Percentiles rank a stretch among this genome's conserved stretches.
phyloP scores from a whole-genome alignment of 2,329 filamentous ascomycete genomes.

The Exutisphaerella laricina region DNA sequence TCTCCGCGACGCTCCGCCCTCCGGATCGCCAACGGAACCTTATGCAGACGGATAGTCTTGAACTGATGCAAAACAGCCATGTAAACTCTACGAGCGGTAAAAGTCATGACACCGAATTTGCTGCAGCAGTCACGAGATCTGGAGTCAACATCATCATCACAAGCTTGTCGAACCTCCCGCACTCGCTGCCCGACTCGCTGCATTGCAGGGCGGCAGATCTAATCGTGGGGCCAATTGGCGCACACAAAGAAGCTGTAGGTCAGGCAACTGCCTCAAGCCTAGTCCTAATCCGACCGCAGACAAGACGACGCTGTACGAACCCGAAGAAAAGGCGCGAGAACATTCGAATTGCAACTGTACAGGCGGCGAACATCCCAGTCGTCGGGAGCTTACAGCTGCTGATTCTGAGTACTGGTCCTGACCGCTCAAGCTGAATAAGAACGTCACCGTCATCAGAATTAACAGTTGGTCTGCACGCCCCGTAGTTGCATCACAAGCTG shows the following conservation, averaged over 20 bases:
- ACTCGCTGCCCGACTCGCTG: neutral
- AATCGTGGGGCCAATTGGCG: no score
- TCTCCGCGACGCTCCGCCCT: neutral
- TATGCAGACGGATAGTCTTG: neutral
- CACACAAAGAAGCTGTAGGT: no score
- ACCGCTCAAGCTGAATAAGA: neutral
- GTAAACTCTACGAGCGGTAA: neutral
- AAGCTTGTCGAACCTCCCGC: neutral
- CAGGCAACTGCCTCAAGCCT: neutral
- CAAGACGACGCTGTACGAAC: slow-evolving; percentile 3
- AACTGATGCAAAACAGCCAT: neutral
- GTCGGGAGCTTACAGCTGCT: neutral
- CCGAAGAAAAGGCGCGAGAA: slow-evolving; percentile 8
- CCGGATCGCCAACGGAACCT: slow-evolving; percentile 2
- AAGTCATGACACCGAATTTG: neutral
- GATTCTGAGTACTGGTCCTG: neutral
- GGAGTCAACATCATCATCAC: neutral
- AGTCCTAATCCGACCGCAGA: neutral
- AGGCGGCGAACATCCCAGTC: neutral
- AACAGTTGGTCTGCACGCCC: slow-evolving; percentile 6
- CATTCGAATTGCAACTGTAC: slow-evolving; percentile 3
- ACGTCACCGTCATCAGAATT: neutral
- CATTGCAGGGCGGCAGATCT: neutral
- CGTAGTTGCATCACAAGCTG: slow-evolving; percentile 8
- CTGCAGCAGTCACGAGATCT: neutral